Base-by-base conservation (phyloP, 371 early-diverging fungal genomes). In the Actinomortierella wolfii region DNA sequence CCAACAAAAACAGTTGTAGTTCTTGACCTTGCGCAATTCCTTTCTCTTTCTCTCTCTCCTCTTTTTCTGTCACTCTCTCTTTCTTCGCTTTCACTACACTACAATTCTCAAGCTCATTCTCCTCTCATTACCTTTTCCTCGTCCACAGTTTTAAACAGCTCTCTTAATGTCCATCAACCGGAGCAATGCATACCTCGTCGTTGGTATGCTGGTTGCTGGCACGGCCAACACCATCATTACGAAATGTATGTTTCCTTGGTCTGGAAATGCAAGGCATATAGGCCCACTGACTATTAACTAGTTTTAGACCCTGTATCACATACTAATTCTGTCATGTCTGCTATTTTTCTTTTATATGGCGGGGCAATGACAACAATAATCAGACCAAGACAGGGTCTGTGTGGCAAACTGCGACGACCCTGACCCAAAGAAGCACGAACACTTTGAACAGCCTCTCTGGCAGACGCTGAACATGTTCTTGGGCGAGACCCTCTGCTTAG, bases 391-490 rank as follows among this genome's bases (percentile, higher is more conserved):
- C 73, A 86, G 87, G 81, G 89, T 90, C 59, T 97, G 98, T 80
- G 92, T 97, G 34, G 84, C 76, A 18, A 89, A 94, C 78, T 97
- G 96, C 67, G 83, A 90, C 59, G 89, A 84, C 71, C 87, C 92
- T 9, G 89, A 94, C 67, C 85, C 89, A 3, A 60, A 67, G n/a
- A 84, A 89, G 23, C 81, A 83, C 44, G 74, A 85, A 48, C 83
- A 88, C 67, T 97, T 93, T 85, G 96, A 96, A 76, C 98, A 97
- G 78, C 98, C 98, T n/a, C 82, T 96, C 17, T 95, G 92, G 94
- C 97, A 97, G 83, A 95, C 96, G 2, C 79, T 96, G 51, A 95
- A 89, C 65, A 97, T 97, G 98, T 97, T 97, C 79, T 78, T 94
- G 44, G 98, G 98, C 54, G 98, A 97, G 76, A 80, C 87, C 44